Conservation (phyloP, 2,329 filamentous ascomycete species). For the Falciphora oryzae region DNA sequence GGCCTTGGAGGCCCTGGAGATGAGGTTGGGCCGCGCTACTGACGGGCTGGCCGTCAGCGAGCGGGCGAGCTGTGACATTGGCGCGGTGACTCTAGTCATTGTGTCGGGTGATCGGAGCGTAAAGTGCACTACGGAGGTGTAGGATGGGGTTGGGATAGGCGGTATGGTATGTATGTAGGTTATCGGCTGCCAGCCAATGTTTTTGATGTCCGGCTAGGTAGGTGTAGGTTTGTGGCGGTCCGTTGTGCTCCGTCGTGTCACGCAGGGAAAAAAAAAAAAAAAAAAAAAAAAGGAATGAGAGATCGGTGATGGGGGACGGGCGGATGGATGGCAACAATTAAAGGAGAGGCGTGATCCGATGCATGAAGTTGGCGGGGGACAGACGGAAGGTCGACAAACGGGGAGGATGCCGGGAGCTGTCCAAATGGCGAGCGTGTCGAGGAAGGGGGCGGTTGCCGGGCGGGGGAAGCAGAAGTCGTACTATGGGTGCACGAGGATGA, state of each 20-base stretch:
- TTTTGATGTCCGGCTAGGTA: not conserved
- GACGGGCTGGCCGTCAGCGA: conserved; percentile 38
- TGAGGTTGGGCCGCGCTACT: conserved; percentile 26
- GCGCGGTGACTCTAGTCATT: conserved; percentile 46
- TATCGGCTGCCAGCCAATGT: not conserved
- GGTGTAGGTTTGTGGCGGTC: not conserved
- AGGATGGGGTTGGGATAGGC: not conserved
- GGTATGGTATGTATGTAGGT: not conserved
- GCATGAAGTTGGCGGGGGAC: not conserved
- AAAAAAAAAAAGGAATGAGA: not conserved
- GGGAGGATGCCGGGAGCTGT: not conserved
- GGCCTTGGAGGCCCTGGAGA: conserved; percentile 29
- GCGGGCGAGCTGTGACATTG: conserved; percentile 43
- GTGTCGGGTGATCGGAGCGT: not conserved
- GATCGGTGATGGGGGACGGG: not conserved
- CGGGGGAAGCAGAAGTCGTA: conserved; percentile 2
- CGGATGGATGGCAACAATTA: not conserved
- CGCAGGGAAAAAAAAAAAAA: not conserved
- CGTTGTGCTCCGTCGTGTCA: not conserved
- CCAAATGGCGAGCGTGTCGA: not conserved
- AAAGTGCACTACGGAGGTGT: conserved; percentile 1
- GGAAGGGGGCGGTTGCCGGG: not conserved
- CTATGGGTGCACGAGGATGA: conserved; percentile 4
- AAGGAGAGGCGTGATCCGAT: not conserved
- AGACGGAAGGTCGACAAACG: conserved; percentile 1